Base-by-base conservation (phyloP, 23 red algal species). In the Pyropia haitanensis region DNA sequence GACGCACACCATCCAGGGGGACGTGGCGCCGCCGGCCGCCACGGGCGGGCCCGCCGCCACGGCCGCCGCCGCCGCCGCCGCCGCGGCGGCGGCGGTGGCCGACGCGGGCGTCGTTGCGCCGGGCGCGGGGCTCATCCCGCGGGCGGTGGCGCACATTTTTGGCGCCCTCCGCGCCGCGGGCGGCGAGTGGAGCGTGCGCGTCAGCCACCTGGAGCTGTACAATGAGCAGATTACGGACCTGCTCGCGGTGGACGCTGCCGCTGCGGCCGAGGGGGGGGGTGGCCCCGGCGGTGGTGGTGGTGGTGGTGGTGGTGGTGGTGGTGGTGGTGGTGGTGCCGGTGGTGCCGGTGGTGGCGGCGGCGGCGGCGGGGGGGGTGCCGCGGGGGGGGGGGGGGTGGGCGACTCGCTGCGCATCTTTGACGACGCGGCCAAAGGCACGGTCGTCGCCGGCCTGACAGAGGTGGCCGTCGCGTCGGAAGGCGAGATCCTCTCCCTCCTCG, bases 201-300 rank as follows among this genome's bases (percentile, higher is more conserved):
- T 56, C 27, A 48, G 39, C 24, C 59, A 73, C 49, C 59, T 73
- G 49, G 53, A 73, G 27, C 53, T 73, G 14, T 73, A 73, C 26
- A 73, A 73, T 61, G 69, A 73, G 59, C 23, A 39, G 21, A 58
- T 73, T 27, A 60, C 69, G 21, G 69, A 73, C 23, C 59, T 73
- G 23, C 69, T 73, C 5, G 28, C 27, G 27, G 49, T 52, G 39
- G 39, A 46, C 13, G 39, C 39, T 9, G 39, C 39, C 39, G 39
- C 2, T n/a, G n/a, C n/a, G n/a, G 19, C 60, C 26, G 59, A 62
- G 17, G 27, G 63, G 18, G 72, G 63, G 53, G 72, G 63, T 39
- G 31, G 61, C 15, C 60, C 26, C 49, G 46, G 34, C 32, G 39
- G 31, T 6, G 31, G 0, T 4, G 39, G 39, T 1, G 4, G 39